Conservation (phyloP, 768 basidiomycete species). For the Collybia sp. region DNA sequence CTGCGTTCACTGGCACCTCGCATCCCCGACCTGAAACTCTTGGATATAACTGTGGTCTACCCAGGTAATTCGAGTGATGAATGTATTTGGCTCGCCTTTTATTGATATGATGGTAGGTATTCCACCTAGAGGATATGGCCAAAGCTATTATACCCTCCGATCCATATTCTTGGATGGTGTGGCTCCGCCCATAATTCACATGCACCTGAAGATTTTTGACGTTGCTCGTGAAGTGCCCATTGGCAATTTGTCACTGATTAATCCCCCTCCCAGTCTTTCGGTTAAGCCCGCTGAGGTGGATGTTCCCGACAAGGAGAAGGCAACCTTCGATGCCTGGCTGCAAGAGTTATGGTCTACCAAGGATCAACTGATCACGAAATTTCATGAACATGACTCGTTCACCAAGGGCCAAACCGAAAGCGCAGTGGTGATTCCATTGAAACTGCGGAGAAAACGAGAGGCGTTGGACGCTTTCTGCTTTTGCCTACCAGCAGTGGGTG, state of each 20-base stretch:
- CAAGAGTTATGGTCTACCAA: constrained; percentile 80
- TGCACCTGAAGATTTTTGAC: constrained; percentile 81
- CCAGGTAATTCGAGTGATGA: constrained; percentile 51
- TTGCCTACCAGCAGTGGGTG: constrained; percentile 53
- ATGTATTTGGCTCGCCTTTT: not conserved
- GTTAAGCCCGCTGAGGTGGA: constrained; percentile 36
- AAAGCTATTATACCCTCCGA: constrained; percentile 83
- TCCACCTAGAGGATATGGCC: constrained; percentile 76
- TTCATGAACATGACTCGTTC: constrained; percentile 50
- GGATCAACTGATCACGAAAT: constrained; percentile 71
- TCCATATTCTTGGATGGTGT: constrained; percentile 82
- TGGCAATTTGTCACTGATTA: constrained; percentile 28
- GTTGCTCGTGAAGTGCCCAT: constrained; percentile 67
- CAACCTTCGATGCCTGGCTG: constrained; percentile 79
- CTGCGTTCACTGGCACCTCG: constrained; percentile 77
- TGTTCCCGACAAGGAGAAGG: constrained; percentile 53
- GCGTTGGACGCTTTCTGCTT: constrained; percentile 66
- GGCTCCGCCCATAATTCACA: constrained; percentile 80
- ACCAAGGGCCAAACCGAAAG: constrained; percentile 16
- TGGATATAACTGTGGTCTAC: constrained; percentile 93
- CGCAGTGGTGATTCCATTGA: constrained; percentile 53
- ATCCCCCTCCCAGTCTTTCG: constrained; percentile 3
- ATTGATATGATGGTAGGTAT: constrained; percentile 44
- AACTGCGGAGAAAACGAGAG: constrained; percentile 49
- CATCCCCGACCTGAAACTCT: constrained; percentile 68